A percentile compares a stretch with the other conserved stretches of the same genome.
phyloP scores from a whole-genome alignment of 1,284 basidiomycete genomes.

The Mycena sp. region DNA sequence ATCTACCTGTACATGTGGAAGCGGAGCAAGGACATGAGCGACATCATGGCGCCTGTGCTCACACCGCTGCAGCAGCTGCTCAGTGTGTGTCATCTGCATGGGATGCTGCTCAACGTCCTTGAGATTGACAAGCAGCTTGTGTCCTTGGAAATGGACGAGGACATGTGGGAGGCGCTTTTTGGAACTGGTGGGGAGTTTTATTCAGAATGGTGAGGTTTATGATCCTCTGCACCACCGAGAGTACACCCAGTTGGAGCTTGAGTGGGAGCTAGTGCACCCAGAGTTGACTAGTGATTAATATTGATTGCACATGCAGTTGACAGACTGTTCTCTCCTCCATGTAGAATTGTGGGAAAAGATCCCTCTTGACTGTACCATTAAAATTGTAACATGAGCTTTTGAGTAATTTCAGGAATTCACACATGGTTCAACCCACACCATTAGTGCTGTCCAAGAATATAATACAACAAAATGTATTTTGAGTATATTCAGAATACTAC shows the following conservation, averaged over 20 bases:
- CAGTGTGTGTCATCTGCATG: not conserved
- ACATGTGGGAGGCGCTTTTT: conserved; percentile 4
- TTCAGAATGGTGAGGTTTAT: not conserved
- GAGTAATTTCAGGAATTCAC: no score
- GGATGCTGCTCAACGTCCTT: not conserved
- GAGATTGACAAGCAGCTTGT: not conserved
- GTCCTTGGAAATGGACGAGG: not conserved
- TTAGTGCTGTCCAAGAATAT: no score
- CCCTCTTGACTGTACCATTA: no score
- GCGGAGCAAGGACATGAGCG: not conserved
- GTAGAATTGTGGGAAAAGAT: no score
- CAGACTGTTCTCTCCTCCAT: no score
- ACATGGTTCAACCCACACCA: no score
- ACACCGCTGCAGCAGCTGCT: not conserved
- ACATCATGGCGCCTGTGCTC: not conserved
- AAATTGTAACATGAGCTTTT: no score
- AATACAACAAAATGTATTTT: no score
- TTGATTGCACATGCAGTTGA: no score
- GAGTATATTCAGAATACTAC: no score
- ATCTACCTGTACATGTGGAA: not conserved
- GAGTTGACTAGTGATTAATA: no score
- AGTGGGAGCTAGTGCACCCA: no score
- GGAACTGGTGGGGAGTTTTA: not conserved
- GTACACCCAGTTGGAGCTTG: not conserved
- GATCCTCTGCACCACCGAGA: not conserved